Conservation (phyloP, 768 basidiomycete genomes). For the Tylopilus intermedius region DNA sequence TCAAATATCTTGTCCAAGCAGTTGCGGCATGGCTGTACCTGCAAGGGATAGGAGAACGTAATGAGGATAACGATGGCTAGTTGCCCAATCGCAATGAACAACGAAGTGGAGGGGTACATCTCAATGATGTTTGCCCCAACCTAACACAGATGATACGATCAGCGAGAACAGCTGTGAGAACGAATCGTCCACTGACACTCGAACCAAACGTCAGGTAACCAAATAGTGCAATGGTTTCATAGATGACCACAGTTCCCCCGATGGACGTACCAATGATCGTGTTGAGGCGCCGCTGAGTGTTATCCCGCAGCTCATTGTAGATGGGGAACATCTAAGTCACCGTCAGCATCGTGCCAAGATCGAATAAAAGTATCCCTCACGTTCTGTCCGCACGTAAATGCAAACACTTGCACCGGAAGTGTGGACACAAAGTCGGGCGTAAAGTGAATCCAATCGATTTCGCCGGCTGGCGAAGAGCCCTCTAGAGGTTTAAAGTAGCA, state of each 20-base stretch:
- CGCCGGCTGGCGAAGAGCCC: constrained; percentile 58
- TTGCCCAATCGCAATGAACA: constrained; percentile 91
- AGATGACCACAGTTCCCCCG: constrained; percentile 75
- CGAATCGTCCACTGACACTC: constrained; percentile 44
- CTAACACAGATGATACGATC: constrained; percentile 30
- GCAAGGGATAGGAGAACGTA: constrained; percentile 89
- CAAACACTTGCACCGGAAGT: constrained; percentile 92
- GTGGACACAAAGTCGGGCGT: constrained; percentile 75
- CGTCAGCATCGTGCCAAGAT: constrained; percentile 6
- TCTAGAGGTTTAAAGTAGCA: constrained; percentile 75
- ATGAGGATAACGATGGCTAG: constrained; percentile 89
- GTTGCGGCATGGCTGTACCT: constrained; percentile 89
- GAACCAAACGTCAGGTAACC: constrained; percentile 94
- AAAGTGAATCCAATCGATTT: constrained; percentile 68
- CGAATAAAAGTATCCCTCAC: constrained; percentile 39
- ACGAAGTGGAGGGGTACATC: constrained; percentile 86
- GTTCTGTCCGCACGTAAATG: constrained; percentile 90
- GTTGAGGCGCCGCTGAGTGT: constrained; percentile 82
- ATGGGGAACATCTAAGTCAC: constrained; percentile 76
- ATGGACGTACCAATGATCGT: constrained; percentile 83
- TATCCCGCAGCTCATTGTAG: constrained; percentile 83
- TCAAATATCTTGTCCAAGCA: constrained; percentile 89
- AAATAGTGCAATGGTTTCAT: constrained; percentile 83
- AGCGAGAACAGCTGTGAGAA: background rate
- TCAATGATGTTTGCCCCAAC: constrained; percentile 92